Evolutionary conservation across 495 filamentous ascomycete genomes (phyloP).

Genomic region (Geoglossum glabrum): DNA sequence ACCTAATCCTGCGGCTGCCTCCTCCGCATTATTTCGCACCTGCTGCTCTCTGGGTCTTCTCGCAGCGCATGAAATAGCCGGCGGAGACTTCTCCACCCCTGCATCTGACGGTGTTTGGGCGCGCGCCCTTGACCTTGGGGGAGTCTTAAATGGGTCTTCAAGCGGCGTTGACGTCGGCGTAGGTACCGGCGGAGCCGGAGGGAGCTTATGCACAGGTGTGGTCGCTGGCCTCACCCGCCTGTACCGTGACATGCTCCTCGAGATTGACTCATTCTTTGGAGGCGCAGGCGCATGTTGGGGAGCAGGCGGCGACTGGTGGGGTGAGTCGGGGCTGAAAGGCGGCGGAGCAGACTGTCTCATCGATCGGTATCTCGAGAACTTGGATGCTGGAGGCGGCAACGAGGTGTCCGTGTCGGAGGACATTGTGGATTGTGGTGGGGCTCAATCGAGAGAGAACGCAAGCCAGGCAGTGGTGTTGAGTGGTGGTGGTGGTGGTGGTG

Average conservation of each 20-base stretch:
- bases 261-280: background rate
- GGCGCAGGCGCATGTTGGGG: background rate
- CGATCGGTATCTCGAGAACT: slow-evolving; percentile 3
- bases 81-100: background rate
- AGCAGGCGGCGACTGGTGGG: background rate
- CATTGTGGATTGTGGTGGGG: background rate
- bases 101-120: background rate
- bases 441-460: background rate
- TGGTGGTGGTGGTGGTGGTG: background rate
- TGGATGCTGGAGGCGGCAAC: background rate
- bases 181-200: background rate
- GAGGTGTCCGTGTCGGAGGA: background rate
- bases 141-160: background rate
- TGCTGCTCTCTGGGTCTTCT: background rate
- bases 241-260: slow-evolving; percentile 4
- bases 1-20: background rate
- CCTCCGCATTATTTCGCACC: background rate
- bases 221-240: background rate
- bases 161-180: background rate
- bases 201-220: background rate
- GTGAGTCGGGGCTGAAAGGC: background rate
- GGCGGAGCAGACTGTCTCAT: background rate
- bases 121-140: background rate
- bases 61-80: background rate
- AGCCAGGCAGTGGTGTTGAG: background rate